Evolutionary conservation across 2,329 filamentous ascomycete genomes (phyloP), one percentile per base, ranked within the genome.

Genomic region (Pseudogymnoascus sp.): DNA sequence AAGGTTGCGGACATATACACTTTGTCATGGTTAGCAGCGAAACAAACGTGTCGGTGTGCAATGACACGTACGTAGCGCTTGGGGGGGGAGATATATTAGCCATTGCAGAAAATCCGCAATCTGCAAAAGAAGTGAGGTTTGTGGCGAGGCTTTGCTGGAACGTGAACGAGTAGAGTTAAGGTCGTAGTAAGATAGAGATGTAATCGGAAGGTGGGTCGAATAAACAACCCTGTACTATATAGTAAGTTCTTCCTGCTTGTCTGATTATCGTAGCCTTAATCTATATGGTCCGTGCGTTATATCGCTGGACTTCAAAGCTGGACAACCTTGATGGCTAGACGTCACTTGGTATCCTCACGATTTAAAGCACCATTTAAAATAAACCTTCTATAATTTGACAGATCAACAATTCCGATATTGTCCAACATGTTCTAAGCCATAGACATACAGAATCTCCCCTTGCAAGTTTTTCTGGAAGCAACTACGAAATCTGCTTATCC

Each of bases 1-100:
- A 63, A 99, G 86, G 74, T 97, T 97, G 70, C 88, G 89, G 62
- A 86, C 82, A 69, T 87, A 87, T 60, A 87, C 83, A 65, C 85
- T 87, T 72, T 64, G 63, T 58, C 36, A 35, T 21, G 66, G 62
- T 67, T 65, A 68, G 64, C 67, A 66, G 67, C 67, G 21, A 58
- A 55, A 62, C 42, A 69, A 73, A 78, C 80, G 81, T 84, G 83
- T 86, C 84, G 81, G 75, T 77, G 84, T 87, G 83, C 84, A 87
- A 87, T 87, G 84, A 87, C 84, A 87, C 85, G 83, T 83, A 87
- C 85, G 85, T 87, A 76, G 83, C 80, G 70, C 85, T 81, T 64
- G 83, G 78, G 65, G 76, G 18, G 18, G 58, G 35, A 4, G 21
- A 27, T 59, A 18, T 27, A 59, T 8, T 39, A 37, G 58, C 33